Percentiles rank a stretch among this genome's conserved stretches.
Evolutionary conservation across 23 red algal species (phyloP).

Genomic region (Agarophyton chilense): DNA sequence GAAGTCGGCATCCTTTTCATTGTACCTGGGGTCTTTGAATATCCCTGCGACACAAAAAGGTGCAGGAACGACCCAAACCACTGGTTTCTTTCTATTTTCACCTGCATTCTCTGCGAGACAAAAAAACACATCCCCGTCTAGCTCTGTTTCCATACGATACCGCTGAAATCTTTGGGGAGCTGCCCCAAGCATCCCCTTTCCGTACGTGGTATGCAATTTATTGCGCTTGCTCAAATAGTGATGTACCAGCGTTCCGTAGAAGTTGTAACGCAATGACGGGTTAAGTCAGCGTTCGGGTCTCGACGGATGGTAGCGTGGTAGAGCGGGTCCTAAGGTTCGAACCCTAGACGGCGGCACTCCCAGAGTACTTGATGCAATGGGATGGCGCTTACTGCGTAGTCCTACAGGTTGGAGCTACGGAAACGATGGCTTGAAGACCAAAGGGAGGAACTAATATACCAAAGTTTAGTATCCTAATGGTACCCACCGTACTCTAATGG

Average conservation of each 20-base stretch:
- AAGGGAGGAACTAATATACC: too few relatives aligned
- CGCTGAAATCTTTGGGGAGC: not conserved
- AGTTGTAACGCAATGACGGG: too few relatives aligned
- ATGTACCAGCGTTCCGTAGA: not conserved
- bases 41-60: not conserved
- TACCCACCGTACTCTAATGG: too few relatives aligned
- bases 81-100: not conserved
- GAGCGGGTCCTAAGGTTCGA: too few relatives aligned
- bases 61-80: not conserved
- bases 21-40: slow-evolving; percentile 6
- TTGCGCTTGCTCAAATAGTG: not conserved
- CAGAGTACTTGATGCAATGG: too few relatives aligned
- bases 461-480: too few relatives aligned
- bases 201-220: not conserved
- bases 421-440: too few relatives aligned
- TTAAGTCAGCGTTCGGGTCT: too few relatives aligned
- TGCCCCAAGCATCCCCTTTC: not conserved
- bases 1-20: not conserved
- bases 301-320: too few relatives aligned
- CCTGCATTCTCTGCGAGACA: not conserved
- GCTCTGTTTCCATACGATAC: not conserved
- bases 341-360: too few relatives aligned
- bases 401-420: too few relatives aligned
- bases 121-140: not conserved
- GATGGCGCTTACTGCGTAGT: too few relatives aligned